These are phyloP conservation scores for Penicillium sp. DNA, from an alignment of 2,329 filamentous ascomycete genomes.

Conservation along the genomic window DNA sequence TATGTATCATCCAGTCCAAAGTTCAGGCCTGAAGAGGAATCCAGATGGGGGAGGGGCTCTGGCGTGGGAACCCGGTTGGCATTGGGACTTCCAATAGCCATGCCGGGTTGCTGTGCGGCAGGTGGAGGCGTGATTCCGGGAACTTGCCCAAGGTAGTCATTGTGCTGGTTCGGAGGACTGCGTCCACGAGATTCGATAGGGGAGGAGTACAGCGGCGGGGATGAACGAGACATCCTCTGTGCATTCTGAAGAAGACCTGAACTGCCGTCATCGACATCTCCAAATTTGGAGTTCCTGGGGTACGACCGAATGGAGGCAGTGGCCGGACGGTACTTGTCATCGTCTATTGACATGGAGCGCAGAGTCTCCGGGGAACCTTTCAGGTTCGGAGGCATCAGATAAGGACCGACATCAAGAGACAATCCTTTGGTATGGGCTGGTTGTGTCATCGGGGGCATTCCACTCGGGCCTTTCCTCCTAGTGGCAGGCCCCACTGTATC, in stretches of 20 bases:
- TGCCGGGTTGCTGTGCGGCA: constrained; percentile 13
- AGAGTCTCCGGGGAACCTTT: constrained; percentile 82
- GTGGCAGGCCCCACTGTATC: constrained; percentile 51
- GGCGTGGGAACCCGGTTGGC: constrained; percentile 9
- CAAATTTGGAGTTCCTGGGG: constrained; percentile 43
- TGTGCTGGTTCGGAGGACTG: constrained; percentile 9
- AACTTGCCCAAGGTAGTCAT: constrained; percentile 18
- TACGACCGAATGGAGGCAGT: constrained; percentile 45
- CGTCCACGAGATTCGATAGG: constrained; percentile 17
- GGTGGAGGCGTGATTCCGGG: constrained; percentile 11
- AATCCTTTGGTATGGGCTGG: constrained; percentile 50
- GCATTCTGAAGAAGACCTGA: constrained; percentile 58
- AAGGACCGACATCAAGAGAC: constrained; percentile 72
- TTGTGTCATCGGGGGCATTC: constrained; percentile 42
- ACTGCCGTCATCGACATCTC: constrained; percentile 48
- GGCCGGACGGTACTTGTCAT: constrained; percentile 79
- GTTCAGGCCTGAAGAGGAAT: constrained; percentile 20
- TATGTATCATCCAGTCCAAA: constrained; percentile 16
- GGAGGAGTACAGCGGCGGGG: constrained; percentile 39
- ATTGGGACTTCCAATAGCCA: constrained; percentile 17
- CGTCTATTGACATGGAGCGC: constrained; percentile 75
- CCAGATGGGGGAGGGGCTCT: constrained; percentile 16
- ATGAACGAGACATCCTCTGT: constrained; percentile 57
- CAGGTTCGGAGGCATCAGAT: constrained; percentile 82
- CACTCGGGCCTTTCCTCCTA: constrained; percentile 41